Conservation (phyloP, 352 stramenopile genomes). For the Phytophthora multivora region DNA sequence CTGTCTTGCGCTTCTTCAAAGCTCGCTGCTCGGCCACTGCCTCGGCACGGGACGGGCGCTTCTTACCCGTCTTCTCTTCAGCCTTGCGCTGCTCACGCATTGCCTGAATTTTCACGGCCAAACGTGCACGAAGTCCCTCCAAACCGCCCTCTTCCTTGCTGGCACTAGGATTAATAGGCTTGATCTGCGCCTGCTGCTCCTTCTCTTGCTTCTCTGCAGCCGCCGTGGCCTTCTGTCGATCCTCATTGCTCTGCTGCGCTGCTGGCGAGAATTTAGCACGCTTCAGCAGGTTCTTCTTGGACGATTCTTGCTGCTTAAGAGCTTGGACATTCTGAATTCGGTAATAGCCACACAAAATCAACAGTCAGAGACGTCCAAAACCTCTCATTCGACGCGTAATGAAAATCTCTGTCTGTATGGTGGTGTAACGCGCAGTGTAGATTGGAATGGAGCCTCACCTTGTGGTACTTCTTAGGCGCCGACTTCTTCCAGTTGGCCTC, state of each 20-base stretch:
- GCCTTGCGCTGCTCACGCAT: slow-evolving; percentile 78
- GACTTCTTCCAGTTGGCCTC: slow-evolving; percentile 80
- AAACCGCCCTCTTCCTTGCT: slow-evolving; percentile 41
- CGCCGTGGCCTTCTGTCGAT: slow-evolving; percentile 49
- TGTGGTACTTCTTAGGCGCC: slow-evolving; percentile 79
- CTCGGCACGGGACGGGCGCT: slow-evolving; percentile 40
- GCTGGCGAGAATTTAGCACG: slow-evolving; percentile 73
- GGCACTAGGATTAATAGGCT: slow-evolving; percentile 46
- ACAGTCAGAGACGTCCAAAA: slow-evolving; percentile 12
- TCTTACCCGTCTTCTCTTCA: slow-evolving; percentile 65
- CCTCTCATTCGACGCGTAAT: not conserved
- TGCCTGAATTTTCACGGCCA: slow-evolving; percentile 71
- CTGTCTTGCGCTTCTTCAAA: slow-evolving; percentile 45
- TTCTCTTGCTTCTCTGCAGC: slow-evolving; percentile 58
- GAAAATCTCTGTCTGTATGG: not conserved
- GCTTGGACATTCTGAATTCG: slow-evolving; percentile 52
- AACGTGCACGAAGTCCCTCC: slow-evolving; percentile 67
- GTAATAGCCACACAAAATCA: slow-evolving; percentile 3
- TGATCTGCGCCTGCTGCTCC: slow-evolving; percentile 40
- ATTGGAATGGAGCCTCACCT: slow-evolving; percentile 36
- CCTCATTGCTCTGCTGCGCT: slow-evolving; percentile 69
- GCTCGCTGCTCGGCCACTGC: slow-evolving; percentile 32
- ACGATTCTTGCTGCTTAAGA: slow-evolving; percentile 53
- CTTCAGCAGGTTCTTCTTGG: slow-evolving; percentile 67
- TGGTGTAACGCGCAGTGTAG: not conserved